These are phyloP conservation scores for Zygnema cylindricum DNA, from an alignment of 139 green algal species.

Conservation along the genomic window DNA sequence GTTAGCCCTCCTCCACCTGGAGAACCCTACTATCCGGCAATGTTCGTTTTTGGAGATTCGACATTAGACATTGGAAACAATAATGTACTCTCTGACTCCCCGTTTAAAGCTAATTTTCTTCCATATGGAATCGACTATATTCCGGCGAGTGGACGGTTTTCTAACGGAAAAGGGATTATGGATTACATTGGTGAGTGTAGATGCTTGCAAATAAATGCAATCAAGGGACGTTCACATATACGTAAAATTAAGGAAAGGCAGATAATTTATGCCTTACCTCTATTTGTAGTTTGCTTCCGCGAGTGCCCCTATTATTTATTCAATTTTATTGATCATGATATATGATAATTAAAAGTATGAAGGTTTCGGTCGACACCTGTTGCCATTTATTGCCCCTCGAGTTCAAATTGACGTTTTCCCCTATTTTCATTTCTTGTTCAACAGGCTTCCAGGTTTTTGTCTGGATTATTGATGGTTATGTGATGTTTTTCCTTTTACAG, in stretches of 20 bases:
- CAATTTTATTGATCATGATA: background rate
- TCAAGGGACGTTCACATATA: background rate
- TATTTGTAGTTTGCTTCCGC: background rate
- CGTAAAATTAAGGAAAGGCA: background rate
- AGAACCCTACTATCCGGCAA: background rate
- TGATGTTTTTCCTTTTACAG: background rate
- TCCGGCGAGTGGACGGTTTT: slow-evolving; percentile 18
- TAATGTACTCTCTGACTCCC: background rate
- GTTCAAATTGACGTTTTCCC: background rate
- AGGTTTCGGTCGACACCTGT: no score
- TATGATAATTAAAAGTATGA: no score
- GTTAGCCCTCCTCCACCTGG: background rate
- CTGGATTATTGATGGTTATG: no score
- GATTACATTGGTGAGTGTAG: slow-evolving; percentile 5
- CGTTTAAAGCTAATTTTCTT: slow-evolving; percentile 11
- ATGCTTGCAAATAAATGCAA: background rate
- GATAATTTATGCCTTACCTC: background rate
- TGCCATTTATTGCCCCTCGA: no score
- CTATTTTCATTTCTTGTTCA: no score
- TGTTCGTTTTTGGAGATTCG: slow-evolving; percentile 15
- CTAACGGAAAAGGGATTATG: slow-evolving; percentile 15
- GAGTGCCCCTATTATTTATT: background rate
- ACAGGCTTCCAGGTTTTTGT: no score
- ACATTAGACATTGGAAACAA: slow-evolving; percentile 26
- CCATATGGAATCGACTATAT: slow-evolving; percentile 34